Evolutionary conservation across 306 rosid species (phyloP).

Genomic region (Trichosanthes cucumerina): DNA sequence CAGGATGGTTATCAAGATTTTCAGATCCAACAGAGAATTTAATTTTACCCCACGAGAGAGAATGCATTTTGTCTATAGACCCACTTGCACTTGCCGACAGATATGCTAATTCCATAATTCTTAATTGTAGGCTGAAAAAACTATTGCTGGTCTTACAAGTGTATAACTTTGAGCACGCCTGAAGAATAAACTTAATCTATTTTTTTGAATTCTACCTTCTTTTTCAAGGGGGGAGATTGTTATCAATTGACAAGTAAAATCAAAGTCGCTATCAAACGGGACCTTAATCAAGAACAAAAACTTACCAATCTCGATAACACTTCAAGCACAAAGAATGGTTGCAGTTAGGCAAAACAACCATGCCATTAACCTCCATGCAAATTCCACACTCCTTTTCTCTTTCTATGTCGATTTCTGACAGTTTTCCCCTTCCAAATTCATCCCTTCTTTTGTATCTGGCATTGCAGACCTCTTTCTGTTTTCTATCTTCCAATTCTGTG

Average conservation of each 20-base stretch:
- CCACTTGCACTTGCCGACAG: background rate
- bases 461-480: conserved; percentile 51
- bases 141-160: background rate
- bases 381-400: conserved; percentile 92
- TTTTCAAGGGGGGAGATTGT: background rate
- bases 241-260: background rate
- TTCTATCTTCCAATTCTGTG: conserved; percentile 81
- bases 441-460: conserved; percentile 44
- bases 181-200: background rate
- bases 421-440: conserved; percentile 28
- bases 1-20: background rate
- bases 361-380: conserved; percentile 74
- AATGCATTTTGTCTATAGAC: background rate
- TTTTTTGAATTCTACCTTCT: background rate
- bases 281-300: background rate
- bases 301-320: conserved; percentile 78
- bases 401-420: conserved; percentile 57
- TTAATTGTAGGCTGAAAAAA: background rate
- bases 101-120: background rate
- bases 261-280: background rate
- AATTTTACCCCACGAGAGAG: background rate
- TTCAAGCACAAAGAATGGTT: conserved; percentile 66
- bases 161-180: background rate
- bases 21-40: background rate
- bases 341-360: conserved; percentile 84